A percentile compares a stretch with the other conserved stretches of the same genome.
phyloP scores from a whole-genome alignment of 805 yeast genomes.

The Saturnispora quitensis region DNA sequence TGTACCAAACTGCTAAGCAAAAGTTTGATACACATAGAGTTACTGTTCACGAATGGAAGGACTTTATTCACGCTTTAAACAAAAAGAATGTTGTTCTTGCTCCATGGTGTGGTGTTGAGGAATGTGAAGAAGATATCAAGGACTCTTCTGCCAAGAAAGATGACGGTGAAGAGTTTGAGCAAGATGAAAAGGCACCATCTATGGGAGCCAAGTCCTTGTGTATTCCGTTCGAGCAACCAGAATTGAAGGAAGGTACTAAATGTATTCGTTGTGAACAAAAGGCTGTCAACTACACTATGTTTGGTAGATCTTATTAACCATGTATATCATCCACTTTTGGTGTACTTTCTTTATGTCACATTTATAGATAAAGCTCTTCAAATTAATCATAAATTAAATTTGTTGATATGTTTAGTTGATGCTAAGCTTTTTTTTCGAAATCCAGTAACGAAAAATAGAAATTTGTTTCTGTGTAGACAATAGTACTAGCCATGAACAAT shows the following conservation, averaged over 20 bases:
- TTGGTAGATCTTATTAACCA: constrained; percentile 85
- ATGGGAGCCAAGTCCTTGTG: constrained; percentile 99
- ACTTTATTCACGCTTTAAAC: constrained; percentile 88
- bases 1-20: constrained; percentile 72
- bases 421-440: neutral
- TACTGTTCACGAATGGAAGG: constrained; percentile 74
- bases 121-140: constrained; percentile 96
- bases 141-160: constrained; percentile 75
- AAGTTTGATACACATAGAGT: constrained; percentile 80
- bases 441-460: neutral
- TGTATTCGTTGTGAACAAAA: constrained; percentile 77
- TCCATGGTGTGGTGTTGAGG: constrained; percentile 96
- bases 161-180: constrained; percentile 77
- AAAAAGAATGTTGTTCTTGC: constrained; percentile 82
- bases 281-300: constrained; percentile 84
- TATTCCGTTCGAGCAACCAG: constrained; percentile 91
- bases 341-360: neutral
- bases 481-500: neutral
- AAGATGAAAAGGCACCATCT: constrained; percentile 92
- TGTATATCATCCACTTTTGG: neutral
- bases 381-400: neutral
- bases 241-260: constrained; percentile 64
- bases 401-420: neutral
- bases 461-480: neutral
- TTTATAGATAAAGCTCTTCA: neutral